Evolutionary conservation across 176 grass and related monocot genomes (phyloP).

Genomic region (Avena insularis): DNA sequence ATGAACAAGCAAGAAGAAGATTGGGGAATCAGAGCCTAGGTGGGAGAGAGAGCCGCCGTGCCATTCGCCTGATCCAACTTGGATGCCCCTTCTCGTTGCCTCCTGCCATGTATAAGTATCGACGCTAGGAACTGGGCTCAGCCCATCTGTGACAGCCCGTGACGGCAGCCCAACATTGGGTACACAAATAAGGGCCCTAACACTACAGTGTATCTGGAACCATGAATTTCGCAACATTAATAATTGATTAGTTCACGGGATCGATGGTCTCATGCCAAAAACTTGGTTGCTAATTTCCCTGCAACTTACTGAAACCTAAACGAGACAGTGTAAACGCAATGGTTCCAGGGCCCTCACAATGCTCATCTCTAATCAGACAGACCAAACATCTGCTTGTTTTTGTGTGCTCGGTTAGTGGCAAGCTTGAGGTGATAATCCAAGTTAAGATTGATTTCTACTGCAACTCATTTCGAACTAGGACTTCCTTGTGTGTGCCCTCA

Average conservation of each 20-base stretch:
- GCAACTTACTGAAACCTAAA: neutral
- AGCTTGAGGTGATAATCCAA: neutral
- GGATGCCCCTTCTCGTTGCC: no score
- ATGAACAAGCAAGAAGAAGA: no score
- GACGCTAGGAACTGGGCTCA: no score
- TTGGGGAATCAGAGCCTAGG: no score
- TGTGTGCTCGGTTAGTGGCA: neutral
- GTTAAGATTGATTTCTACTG: neutral
- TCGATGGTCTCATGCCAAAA: neutral
- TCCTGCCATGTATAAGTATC: no score
- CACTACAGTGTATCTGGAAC: neutral
- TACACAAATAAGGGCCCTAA: no score
- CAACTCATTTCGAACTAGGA: neutral
- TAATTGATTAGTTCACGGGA: neutral
- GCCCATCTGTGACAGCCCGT: no score
- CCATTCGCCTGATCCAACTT: no score
- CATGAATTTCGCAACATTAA: neutral
- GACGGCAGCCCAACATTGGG: no score
- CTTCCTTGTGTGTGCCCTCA: neutral
- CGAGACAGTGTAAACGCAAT: neutral
- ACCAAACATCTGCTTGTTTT: neutral
- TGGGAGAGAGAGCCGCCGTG: no score
- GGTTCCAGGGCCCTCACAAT: constrained; percentile 54
- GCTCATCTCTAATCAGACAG: neutral
- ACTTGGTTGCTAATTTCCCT: neutral